Evolutionary conservation across 768 basidiomycete genomes (phyloP).

Genomic region (Boletus rufocinnamomeus): DNA sequence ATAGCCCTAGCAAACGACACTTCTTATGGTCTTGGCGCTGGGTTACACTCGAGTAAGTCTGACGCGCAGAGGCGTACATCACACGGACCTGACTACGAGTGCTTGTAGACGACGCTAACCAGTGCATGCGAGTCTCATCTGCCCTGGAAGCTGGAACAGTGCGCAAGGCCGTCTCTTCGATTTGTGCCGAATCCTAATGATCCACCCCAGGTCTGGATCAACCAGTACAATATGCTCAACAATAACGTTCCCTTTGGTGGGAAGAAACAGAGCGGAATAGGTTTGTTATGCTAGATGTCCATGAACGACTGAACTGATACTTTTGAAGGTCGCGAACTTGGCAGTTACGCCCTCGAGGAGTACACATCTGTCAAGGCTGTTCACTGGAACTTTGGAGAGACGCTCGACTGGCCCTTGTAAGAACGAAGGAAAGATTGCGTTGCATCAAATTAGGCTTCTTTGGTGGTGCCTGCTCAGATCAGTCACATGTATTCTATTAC

Average conservation of each 20-base stretch:
- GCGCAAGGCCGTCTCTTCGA: constrained; percentile 26
- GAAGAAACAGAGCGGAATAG: constrained; percentile 89
- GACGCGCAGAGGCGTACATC: neutral
- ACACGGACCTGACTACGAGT: constrained; percentile 8
- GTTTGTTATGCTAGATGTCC: constrained; percentile 37
- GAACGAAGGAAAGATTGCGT: neutral
- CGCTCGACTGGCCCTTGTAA: constrained; percentile 75
- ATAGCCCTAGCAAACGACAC: constrained; percentile 85
- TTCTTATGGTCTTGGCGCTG: constrained; percentile 89
- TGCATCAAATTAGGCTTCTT: neutral
- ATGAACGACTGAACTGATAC: constrained; percentile 11
- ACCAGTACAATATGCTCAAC: constrained; percentile 81
- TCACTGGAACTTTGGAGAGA: constrained; percentile 88
- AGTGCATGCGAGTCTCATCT: constrained; percentile 87
- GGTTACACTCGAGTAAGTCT: constrained; percentile 78
- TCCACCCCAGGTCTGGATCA: constrained; percentile 76
- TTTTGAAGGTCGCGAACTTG: constrained; percentile 79
- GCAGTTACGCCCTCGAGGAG: constrained; percentile 80
- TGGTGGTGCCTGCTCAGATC: neutral
- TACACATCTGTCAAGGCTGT: constrained; percentile 82
- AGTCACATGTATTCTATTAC: constrained; percentile 9
- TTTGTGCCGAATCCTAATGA: constrained; percentile 7
- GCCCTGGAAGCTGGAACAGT: constrained; percentile 90
- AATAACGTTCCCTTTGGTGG: constrained; percentile 96
- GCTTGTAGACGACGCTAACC: constrained; percentile 70